Evolutionary conservation across 2,329 filamentous ascomycete species (phyloP), one percentile per base, ranked within the genome.

Genomic region (Paracoccidioides brasiliensis): DNA sequence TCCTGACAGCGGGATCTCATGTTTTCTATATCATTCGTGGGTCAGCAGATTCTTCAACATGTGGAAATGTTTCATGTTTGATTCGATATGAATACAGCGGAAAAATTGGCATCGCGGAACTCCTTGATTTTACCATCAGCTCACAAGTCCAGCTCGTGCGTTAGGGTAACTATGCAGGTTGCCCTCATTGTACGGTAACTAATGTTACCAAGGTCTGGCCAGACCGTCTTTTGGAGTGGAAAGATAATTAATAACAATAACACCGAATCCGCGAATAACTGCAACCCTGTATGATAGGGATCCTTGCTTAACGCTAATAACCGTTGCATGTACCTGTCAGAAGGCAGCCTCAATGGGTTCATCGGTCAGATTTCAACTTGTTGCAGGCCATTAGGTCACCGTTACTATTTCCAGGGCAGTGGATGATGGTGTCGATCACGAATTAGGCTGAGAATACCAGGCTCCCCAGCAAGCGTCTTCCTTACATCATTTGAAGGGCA

Each of bases 391-490:
- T 14, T 40, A 5, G 42, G 15, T 37, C 15, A 46, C 35, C n/a
- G 53, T 48, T 45, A 12, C 54, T 43, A 52, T 56, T 51, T 52
- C 48, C 54, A 56, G 43, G 40, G 33, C 22, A 53, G 54, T 53
- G 56, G 54, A 55, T 57, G 54, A 57, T 48, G 35, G 48, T n/a
- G 53, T 53, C 53, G 53, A 57, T 55, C 56, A 35, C 54, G 35
- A 52, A 55, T 44, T 35, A 30, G 52, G 56, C 56, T 57, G 49
- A 55, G 49, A 30, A 33, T 15, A 32, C 52, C n/a, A 44, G 52
- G 41, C n/a, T 45, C 15, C 43, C 52, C 41, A 22, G 49, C 51
- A 45, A 53, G 51, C 51, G 37, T 28, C 28, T 44, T 49, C 33
- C 45, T 37, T 53, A 15, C 30, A 14, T 15, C 4, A n/a, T 12